Conservation (phyloP, 2,329 filamentous ascomycete species). For the Septoria linicola region DNA sequence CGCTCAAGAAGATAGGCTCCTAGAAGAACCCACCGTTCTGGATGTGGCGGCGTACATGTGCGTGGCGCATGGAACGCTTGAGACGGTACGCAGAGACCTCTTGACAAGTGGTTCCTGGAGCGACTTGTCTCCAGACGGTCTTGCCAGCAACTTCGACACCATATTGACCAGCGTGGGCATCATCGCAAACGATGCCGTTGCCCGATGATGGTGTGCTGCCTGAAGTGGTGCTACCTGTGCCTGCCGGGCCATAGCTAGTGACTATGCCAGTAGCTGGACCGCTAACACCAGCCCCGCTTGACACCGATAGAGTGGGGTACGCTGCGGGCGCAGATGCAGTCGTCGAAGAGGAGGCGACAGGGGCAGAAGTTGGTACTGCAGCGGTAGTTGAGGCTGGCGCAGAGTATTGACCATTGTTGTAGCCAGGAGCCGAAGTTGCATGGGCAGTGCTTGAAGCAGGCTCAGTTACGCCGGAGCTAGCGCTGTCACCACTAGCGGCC, state of each 20-base stretch:
- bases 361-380: neutral
- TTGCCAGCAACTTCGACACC: slow-evolving; percentile 47
- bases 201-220: neutral
- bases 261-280: slow-evolving; percentile 11
- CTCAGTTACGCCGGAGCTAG: neutral
- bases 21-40: slow-evolving; percentile 2
- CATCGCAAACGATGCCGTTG: slow-evolving; percentile 10
- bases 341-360: neutral
- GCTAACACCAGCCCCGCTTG: slow-evolving; percentile 17
- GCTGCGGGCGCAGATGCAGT: neutral
- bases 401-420: slow-evolving; percentile 8
- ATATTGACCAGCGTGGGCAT: slow-evolving; percentile 36
- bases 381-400: slow-evolving; percentile 8
- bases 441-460: slow-evolving; percentile 17
- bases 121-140: slow-evolving; percentile 44
- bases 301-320: slow-evolving; percentile 8
- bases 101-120: slow-evolving; percentile 42
- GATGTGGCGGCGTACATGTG: slow-evolving; percentile 20
- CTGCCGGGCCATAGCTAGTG: slow-evolving; percentile 15
- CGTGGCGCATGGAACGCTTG: slow-evolving; percentile 20
- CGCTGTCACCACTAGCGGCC: neutral
- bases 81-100: slow-evolving; percentile 42
- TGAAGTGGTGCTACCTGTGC: slow-evolving; percentile 11
- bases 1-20: neutral
- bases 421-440: slow-evolving; percentile 19